Base-by-base conservation (phyloP, 192 early-diverging fungal species). In the Entrophospora sp. region DNA sequence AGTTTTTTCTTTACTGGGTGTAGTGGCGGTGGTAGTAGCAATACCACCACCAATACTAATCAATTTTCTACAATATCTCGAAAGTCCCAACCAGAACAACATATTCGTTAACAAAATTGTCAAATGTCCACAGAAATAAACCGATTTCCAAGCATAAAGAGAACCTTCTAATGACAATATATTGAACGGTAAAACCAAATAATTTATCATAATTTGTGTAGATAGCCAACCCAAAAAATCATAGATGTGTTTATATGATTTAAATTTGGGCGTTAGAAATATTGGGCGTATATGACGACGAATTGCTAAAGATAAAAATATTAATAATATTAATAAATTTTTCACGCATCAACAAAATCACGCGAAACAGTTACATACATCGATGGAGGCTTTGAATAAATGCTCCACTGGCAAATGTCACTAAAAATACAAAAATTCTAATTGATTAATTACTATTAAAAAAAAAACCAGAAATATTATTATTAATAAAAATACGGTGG, bases 121-220 rank as follows among this genome's bases (percentile, higher is more conserved):
- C 12, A 93, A 37, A 38, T 88, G 87, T 16, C 79, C 75, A 1
- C 74, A 72, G 71, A 81, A 91, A 35, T 82, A 84, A n/a, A 82
- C 74, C 34, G 73, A 65, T 24, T 71, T 71, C 90, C 88, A 91
- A 20, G 84, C 74, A 24, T 48, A 34, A 30, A 90, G 45, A 38
- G 85, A 85, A 34, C 77, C 67, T 18, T 59, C 59, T 30, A 88
- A 71, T 0, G 77, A 65, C 24, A 90, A 76, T 28, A 90, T 56
- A 69, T 90, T 75, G 65, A 92, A 95, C 8, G 90, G 82, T 37
- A 83, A 77, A 25, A 79, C 82, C 6, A 82, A 35, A 69, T 86
- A 88, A 74, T 91, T 87, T 38, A 95, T 77, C 4, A 78, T 71
- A 32, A 77, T 66, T 64, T 86, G 83, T 27, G 89, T 85, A 44